Base-by-base conservation (phyloP, 163 green algal genomes). In the Coccomyxa subellipsoidea region DNA sequence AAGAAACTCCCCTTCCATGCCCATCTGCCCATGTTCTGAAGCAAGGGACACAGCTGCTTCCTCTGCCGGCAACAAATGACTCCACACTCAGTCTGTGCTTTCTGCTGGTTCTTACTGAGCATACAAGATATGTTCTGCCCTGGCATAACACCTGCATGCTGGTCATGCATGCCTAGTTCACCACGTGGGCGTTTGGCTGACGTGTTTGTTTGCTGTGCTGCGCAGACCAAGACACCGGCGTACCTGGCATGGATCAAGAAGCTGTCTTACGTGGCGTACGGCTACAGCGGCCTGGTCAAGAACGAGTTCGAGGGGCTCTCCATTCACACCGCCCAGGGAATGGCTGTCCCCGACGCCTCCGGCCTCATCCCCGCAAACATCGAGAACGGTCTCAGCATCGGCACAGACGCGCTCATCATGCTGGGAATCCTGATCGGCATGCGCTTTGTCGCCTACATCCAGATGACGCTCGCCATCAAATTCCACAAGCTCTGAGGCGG, bases 231-330 rank as follows among this genome's bases (percentile, higher is more conserved):
- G 23, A 82, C 84, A 7, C 86, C 83, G 0, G 81, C 86, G 7
- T 90, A 85, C 71, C 86, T 87, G 25, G 39, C n/a, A 25, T 91
- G 85, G 85, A 83, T 91, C 37, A 70, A n/a, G 10, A 90, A 87
- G 38, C 81, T 90, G 21, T 83, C 38, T 34, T 91, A 88, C 80
- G 69, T 91, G 1, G 88, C 84, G 0, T 91, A 87, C 32, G 83
- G 82, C 29, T 89, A 84, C 38, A 71, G 76, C 27, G 82, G 70
- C 23, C n/a, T 79, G 32, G 40, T 80, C 47, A 66, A 69, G n/a
- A 47, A 70, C n/a, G 69, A 78, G 47, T 81, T 78, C 10, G 37
- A 35, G 8, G 53, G 38, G 1, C 70, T 75, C 32, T 29, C 5
- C 15, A n/a, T 54, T 3, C 39, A 54, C 40, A 27, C 18, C 76